Evolutionary conservation across 2,329 filamentous ascomycete genomes (phyloP).

Genomic region (Rutstroemia sp.): DNA sequence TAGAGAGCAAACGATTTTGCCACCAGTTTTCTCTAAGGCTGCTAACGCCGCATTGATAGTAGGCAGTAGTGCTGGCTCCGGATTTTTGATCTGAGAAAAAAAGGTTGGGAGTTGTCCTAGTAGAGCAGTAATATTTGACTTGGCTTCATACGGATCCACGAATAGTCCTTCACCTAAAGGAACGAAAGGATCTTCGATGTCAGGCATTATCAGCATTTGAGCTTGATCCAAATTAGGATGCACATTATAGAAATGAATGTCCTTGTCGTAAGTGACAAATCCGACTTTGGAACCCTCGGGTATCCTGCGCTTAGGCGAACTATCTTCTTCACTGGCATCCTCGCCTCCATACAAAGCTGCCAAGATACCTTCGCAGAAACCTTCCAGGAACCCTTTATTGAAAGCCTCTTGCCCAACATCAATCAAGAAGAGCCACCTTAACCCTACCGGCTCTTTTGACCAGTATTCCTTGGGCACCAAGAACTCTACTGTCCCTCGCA

Average conservation of each 20-base stretch:
- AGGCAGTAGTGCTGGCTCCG: constrained; percentile 81
- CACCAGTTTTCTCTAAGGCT: constrained; percentile 80
- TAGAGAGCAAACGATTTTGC: constrained; percentile 84
- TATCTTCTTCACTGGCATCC: constrained; percentile 39
- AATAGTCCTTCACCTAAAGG: constrained; percentile 88
- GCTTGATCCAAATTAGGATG: constrained; percentile 73
- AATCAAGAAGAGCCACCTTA: constrained; percentile 85
- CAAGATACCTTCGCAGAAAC: constrained; percentile 83
- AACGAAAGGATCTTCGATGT: constrained; percentile 93
- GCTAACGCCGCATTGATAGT: constrained; percentile 75
- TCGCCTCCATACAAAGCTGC: constrained; percentile 73
- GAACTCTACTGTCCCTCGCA: constrained; percentile 89
- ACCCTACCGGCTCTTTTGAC: constrained; percentile 84
- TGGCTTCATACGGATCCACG: constrained; percentile 88
- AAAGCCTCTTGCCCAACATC: constrained; percentile 89
- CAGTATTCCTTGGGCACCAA: constrained; percentile 98
- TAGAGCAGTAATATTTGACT: constrained; percentile 80
- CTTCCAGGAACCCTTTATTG: constrained; percentile 84
- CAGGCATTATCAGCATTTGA: constrained; percentile 98
- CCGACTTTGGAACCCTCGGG: constrained; percentile 81
- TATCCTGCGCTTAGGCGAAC: constrained; percentile 49
- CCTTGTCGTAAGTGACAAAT: constrained; percentile 92
- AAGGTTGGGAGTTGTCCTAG: constrained; percentile 75
- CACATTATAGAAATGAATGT: constrained; percentile 97
- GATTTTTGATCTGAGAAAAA: constrained; percentile 82